Evolutionary conservation across 257 asterid species (phyloP), one percentile per base, ranked within the genome.

Genomic region (Knoxia roxburghii): DNA sequence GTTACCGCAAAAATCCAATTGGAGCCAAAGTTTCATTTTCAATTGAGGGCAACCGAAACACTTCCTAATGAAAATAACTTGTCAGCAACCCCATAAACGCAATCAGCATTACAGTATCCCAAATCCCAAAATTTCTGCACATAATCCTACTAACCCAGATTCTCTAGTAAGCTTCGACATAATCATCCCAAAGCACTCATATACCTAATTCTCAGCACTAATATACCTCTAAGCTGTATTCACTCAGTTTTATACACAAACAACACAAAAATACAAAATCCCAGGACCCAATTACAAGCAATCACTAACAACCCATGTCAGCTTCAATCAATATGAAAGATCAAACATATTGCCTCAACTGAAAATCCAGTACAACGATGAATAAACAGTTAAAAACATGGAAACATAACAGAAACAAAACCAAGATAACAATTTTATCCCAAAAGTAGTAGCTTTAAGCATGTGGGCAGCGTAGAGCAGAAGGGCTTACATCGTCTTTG

Each of bases 401-500:
- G 11, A 46, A 70, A 37, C 7, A n/a, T 10, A 2, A 46, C 29
- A 23, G 21, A 56, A 21, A 57, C 7, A 5, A 26, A 56, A 40
- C 43, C 37, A 32, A 53, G 56, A 10, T 51, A 39, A 43, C 40
- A 24, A 64, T 23, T 51, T 58, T 24, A 58, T 50, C 33, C 60
- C 21, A 64, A 43, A 15, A 72, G 1, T 33, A 65, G 60, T 6
- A 26, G 54, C 14, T 46, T 63, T 23, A 58, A 20, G 54, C 56
- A 50, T 5, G 27, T 50, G 56, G 56, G 56, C 23, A 48, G 53
- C 53, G 21, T 17, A 11, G 29, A 30, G 52, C 12, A 40, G 18
- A 69, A 1, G 30, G 61, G 72, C 90, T 81, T 75, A 87, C 98
- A 68, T 89, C 81, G 12, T 89, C 89, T 73, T 89, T 91, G 66